Base-by-base conservation (phyloP, 805 yeast genomes). In the Teunomyces barrocoloradensis region DNA sequence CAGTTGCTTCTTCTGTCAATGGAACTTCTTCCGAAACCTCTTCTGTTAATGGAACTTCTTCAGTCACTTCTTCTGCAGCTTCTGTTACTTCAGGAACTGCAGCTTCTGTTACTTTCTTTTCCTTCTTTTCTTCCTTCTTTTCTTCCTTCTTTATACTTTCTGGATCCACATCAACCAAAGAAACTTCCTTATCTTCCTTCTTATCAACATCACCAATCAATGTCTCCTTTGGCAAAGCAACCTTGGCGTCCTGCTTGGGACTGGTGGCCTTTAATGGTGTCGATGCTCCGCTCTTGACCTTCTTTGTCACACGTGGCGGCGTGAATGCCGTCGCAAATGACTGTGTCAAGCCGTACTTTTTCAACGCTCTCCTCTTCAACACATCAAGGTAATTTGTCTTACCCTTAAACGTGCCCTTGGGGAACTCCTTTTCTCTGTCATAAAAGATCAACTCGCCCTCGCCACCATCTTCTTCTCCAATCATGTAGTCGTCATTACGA, bases 391-490 rank as follows among this genome's bases (percentile, higher is more conserved):
- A 73, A n/a, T 64, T 59, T n/a, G 68, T 54, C 18, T 44, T 48
- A 9, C 65, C 67, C 40, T 55, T 59, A 33, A 52, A 48, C 9
- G 54, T 42, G 3, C 60, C 60, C 38, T 58, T 57, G 35, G 65
- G 64, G 39, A 73, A 70, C 55, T 71, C 76, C 13, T 61, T 59
- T 34, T 63, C 71, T 46, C 63, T 61, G 49, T 73, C 77, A 45
- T 53, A 64, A 50, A 63, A 73, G 20, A 58, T 49, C 45, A 73
- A 70, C 50, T 73, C 76, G 5, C 78, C 78, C 51, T 69, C 65
- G 39, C 63, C 75, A 53, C 71, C 77, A 45, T 73, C 78, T 51
- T 72, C 75, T 43, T 72, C 77, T 6, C 77, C 77, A 56, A 73
- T 60, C 64, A 59, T 63, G 55, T 65, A 69, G 53, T 69, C 74